A percentile compares a stretch with the other conserved stretches of the same genome.
phyloP scores from a whole-genome alignment of 2,329 filamentous ascomycete genomes.

The Neurospora crassa region DNA sequence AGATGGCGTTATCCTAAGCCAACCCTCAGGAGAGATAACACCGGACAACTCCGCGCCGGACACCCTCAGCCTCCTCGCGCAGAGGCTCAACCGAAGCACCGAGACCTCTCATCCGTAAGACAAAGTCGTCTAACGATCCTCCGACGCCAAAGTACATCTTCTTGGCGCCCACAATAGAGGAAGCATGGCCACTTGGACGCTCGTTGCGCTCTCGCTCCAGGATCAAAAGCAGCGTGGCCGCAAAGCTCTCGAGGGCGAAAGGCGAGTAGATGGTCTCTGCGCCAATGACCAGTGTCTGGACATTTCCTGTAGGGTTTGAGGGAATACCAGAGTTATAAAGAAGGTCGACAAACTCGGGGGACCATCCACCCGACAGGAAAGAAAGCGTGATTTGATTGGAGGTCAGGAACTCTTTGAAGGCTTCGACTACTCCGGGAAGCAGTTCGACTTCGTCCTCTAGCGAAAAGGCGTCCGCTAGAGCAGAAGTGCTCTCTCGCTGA shows the following conservation, averaged over 20 bases:
- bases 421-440: constrained; percentile 43
- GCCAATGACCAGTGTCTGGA: constrained; percentile 50
- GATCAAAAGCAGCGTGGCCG: constrained; percentile 53
- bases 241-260: constrained; percentile 58
- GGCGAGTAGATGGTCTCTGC: constrained; percentile 81
- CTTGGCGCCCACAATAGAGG: constrained; percentile 65
- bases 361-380: constrained; percentile 71
- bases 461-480: constrained; percentile 36
- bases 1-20: not conserved
- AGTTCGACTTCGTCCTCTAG: constrained; percentile 55
- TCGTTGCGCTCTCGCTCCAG: constrained; percentile 37
- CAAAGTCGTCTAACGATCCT: constrained; percentile 69
- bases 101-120: constrained; percentile 38
- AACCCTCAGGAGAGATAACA: constrained; percentile 29
- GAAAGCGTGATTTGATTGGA: constrained; percentile 44
- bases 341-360: constrained; percentile 50
- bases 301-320: constrained; percentile 6
- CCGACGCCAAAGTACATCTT: constrained; percentile 78
- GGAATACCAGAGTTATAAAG: constrained; percentile 31
- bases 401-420: constrained; percentile 47
- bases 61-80: constrained; percentile 50
- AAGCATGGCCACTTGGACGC: constrained; percentile 34
- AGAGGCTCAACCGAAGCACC: constrained; percentile 41
- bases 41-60: constrained; percentile 50
- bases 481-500: constrained; percentile 26